A percentile compares a stretch with the other conserved stretches of the same genome.
These are phyloP conservation scores for Ashbya aceris DNA, from an alignment of 1,139 yeast species.

Conservation along the genomic window DNA sequence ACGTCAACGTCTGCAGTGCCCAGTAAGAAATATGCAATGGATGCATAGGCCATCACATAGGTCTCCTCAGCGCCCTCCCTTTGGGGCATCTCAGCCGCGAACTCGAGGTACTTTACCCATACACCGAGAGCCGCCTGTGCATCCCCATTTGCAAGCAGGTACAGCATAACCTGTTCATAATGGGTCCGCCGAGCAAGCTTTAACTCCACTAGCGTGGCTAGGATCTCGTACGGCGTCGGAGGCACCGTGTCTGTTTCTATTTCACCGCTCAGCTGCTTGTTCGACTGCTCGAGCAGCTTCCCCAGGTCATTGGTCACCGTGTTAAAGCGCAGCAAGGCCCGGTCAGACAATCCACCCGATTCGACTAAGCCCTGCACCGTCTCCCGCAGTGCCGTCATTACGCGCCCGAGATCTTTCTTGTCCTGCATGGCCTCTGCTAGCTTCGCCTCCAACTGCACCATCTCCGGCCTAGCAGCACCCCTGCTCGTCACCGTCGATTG, in stretches of 20 bases:
- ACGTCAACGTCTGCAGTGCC: constrained; percentile 15
- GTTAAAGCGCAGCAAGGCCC: constrained; percentile 8
- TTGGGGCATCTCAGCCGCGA: constrained; percentile 2
- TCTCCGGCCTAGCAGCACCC: neutral
- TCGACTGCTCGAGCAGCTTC: constrained; percentile 15
- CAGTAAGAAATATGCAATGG: constrained; percentile 20
- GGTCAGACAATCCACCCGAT: neutral
- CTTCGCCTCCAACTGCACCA: neutral
- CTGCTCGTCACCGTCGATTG: neutral
- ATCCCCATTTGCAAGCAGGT: constrained; percentile 11
- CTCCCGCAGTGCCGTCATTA: neutral
- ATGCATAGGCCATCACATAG: constrained; percentile 12
- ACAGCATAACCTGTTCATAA: constrained; percentile 20
- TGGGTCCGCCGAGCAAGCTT: constrained; percentile 24
- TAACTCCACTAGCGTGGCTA: constrained; percentile 18
- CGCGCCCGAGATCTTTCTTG: neutral
- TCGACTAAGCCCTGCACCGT: neutral
- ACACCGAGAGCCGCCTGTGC: constrained; percentile 24
- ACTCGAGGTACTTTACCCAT: constrained; percentile 26
- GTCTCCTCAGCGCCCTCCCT: constrained; percentile 1
- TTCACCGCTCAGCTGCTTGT: constrained; percentile 8
- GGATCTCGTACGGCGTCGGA: constrained; percentile 20
- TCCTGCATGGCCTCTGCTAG: neutral
- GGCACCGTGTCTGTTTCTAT: constrained; percentile 9
- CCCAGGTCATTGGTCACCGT: constrained; percentile 17